Percentiles rank a stretch among this genome's conserved stretches.
These are phyloP conservation scores for Dujonia santamariae DNA, from an alignment of 1,139 yeast species.

Conservation along the genomic window DNA sequence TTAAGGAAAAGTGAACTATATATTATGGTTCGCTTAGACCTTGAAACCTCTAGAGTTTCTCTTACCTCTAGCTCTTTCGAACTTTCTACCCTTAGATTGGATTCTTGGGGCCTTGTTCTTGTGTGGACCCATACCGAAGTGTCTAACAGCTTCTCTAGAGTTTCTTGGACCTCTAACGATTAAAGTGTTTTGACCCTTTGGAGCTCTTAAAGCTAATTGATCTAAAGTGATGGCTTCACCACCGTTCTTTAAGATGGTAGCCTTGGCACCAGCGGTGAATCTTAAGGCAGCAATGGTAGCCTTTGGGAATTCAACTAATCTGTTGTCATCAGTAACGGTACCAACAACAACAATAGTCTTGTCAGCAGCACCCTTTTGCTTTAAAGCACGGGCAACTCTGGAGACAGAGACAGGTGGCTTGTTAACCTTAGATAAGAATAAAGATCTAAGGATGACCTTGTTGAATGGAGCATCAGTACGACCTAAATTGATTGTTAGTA, in stretches of 20 bases:
- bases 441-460: constrained; percentile 91
- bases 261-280: constrained; percentile 99
- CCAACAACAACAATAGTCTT: constrained; percentile 98
- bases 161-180: constrained; percentile 98
- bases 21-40: constrained; percentile 89
- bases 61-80: constrained; percentile 99
- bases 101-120: constrained; percentile 99
- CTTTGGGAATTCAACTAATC: constrained; percentile 93
- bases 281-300: constrained; percentile 98
- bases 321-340: constrained; percentile 97
- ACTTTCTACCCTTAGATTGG: constrained; percentile 96
- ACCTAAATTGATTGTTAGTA: constrained; percentile 59
- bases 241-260: constrained; percentile 96
- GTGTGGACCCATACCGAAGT: constrained; percentile 99
- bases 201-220: constrained; percentile 98
- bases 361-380: constrained; percentile 79
- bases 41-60: constrained; percentile 99
- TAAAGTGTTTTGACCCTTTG: constrained; percentile 98
- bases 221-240: constrained; percentile 99
- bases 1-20: too few species aligned
- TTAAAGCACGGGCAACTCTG: constrained; percentile 82
- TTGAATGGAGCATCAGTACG: constrained; percentile 99
- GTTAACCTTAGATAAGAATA: constrained; percentile 97
- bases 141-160: constrained; percentile 99
- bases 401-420: constrained; percentile 98